Evolutionary conservation across 371 early-diverging fungal genomes (phyloP), one percentile per base, ranked within the genome.

Genomic region (Mucor plumbeus): DNA sequence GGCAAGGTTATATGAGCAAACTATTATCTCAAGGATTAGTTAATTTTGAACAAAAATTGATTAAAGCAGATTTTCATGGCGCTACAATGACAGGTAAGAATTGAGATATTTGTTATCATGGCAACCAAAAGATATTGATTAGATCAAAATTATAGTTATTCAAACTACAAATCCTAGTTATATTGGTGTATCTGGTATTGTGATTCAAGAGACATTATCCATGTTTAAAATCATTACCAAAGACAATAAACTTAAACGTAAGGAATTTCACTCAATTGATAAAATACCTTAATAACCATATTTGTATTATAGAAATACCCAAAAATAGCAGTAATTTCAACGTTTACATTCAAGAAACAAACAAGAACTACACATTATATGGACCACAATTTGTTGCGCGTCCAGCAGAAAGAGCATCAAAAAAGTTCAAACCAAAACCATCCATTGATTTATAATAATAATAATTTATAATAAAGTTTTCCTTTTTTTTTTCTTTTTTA

Each of bases 11-110:
- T 71, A 92, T 96, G 73, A 75, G 69, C 9, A 87, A 90, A 31
- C 71, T 97, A 17, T 71, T 82, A 41, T 80, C 73, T 4, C 74
- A 75, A 53, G 76, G 76, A 0, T 58, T 70, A 11, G 38, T 61
- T 3, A 73, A 73, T 33, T 86, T 87, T 68, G 74, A 84, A 2
- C 87, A 89, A 61, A 93, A 90, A 61, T 60, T 95, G 38, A 72
- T 92, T 15, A 92, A 92, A 65, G 94, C 94, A 0, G 96, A 96
- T 76, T 91, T 83, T 69, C 95, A 96, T 78, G 96, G 96, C 4
- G 86, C 91, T 10, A 75, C 84, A 14, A 68, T 96, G 17, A 91
- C 91, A 55, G 93, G 92, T 91, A 79, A 63, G 73, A 26, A 26
- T 26, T 26, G 26, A 3, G 26, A 26, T 53, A 19, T 44, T 14